Conservation (phyloP, 2,329 filamentous ascomycete species). For the Claviceps digitariae region DNA sequence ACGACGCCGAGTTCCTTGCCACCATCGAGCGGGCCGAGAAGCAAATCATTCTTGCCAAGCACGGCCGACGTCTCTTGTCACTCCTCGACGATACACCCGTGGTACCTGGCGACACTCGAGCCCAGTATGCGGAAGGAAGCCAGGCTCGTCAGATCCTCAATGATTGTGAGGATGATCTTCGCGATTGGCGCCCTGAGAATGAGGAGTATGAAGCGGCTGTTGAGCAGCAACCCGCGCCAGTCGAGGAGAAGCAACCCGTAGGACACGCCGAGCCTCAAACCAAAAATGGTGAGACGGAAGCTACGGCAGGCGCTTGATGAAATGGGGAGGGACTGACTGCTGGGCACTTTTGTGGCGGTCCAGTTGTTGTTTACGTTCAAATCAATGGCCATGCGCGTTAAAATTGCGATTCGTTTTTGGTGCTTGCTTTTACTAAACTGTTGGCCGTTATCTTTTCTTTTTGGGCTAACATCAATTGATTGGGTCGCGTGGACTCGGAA, state of each 20-base stretch:
- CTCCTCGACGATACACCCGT: constrained; percentile 83
- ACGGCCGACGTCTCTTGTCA: constrained; percentile 72
- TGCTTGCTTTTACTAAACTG: background rate
- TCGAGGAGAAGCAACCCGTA: constrained; percentile 13
- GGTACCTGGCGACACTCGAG: constrained; percentile 67
- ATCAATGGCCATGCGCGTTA: background rate
- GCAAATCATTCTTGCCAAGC: constrained; percentile 84
- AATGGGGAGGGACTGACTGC: background rate
- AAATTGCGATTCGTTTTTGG: background rate
- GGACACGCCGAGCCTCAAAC: constrained; percentile 3
- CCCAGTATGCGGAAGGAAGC: constrained; percentile 49
- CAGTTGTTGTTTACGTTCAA: background rate
- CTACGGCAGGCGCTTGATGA: background rate
- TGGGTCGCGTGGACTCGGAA: background rate
- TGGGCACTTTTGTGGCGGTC: background rate
- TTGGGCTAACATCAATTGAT: background rate
- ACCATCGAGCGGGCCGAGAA: constrained; percentile 95
- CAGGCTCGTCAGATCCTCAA: constrained; percentile 77
- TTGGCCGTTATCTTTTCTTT: background rate
- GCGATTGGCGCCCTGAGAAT: constrained; percentile 49
- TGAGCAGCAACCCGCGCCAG: constrained; percentile 11
- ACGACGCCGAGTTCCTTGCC: constrained; percentile 74
- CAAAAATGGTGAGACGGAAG: background rate
- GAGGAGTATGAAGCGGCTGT: constrained; percentile 18
- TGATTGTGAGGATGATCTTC: constrained; percentile 80